Base-by-base conservation (phyloP, 768 basidiomycete genomes). In the Multifurca ochricompacta region DNA sequence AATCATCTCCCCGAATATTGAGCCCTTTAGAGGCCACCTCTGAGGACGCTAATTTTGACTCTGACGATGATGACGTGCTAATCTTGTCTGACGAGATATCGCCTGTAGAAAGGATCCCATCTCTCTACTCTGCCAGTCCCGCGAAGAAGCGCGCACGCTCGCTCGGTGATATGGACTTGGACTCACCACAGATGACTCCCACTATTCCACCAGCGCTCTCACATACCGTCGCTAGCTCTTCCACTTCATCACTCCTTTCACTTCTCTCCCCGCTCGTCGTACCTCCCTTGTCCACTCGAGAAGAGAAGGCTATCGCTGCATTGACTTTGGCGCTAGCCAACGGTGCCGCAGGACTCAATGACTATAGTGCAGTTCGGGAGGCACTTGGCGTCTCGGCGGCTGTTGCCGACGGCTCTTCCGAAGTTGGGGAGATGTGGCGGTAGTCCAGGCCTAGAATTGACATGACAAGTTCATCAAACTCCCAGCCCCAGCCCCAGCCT, bases 341-440 rank as follows among this genome's bases (percentile, higher is more conserved):
- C 56, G 83, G 82, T 37, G 81, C 81, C 9, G 81, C 77, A 5
- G 74, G 80, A 25, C 64, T 84, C 35, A 74, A 73, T 48, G 82
- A 84, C 62, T 83, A 83, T 52, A 69, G 71, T 49, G 73, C 76
- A 1, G 68, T 79, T 32, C 72, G 71, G 52, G 67, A 69, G 30
- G 60, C 73, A 37, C 69, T 79, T 42, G 63, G 62, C 8, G 58
- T 64, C 11, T 21, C 59, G 54, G 14, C 59, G 66, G 53, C 51
- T 49, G 51, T 59, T 66, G 19, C 57, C 60, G 19, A 56, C 53
- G 54, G 75, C 77, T 45, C 73, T 70, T 72, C 71, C 3, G 52
- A 79, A 55, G 74, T 73, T 7, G 83, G 83, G 32, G 81, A 82
- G 59, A 69, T 84, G 65, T 84, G 81, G 81, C 72, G 73, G 18